Evolutionary conservation across 192 early-diverging fungal genomes (phyloP), one percentile per base, ranked within the genome.

Genomic region (Linnemannia exigua): DNA sequence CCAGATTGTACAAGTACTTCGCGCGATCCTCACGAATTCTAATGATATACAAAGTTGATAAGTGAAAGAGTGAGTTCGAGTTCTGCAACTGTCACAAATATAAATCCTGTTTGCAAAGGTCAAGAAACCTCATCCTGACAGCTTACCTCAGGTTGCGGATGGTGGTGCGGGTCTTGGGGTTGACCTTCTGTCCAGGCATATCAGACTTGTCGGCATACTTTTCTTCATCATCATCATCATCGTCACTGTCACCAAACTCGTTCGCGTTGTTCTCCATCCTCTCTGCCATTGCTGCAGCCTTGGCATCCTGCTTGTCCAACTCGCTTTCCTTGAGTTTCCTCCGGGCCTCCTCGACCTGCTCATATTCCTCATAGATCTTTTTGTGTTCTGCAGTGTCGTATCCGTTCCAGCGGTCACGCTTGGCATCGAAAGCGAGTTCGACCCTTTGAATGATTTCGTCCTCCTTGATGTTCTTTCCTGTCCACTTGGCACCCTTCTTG

Each of bases 11-110:
- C 69, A 99, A 90, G 87, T 99, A 99, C 89, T 99, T 99, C 35
- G 99, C 98, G 25, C 97, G 98, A 89, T 99, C 99, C 90, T 99
- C 99, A 88, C 99, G 96, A 89, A 99, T 99, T 89, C 93, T 93
- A 70, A 31, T 3, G 22, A 14, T 1, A 31, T 33, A 50, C 35
- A 0, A 33, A 44, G 25, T 2, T 25, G 16, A 38, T 47, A 44
- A 33, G 25, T 25, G 68, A 5, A 67, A 47, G 50, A 47, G 63
- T 16, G 2, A 63, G 50, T 63, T 25, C 58, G 31, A 4, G 25
- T 6, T 25, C 25, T 5, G 54, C 5, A 19, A 58, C 54, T 4
- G 54, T 16, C 2, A 16, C 20, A 25, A 25, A 5, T 4, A 58
- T 25, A 19, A n/a, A n/a, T n/a, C n/a, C n/a, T n/a, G n/a, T n/a